Evolutionary conservation across 192 early-diverging fungal species (phyloP), one percentile per base, ranked within the genome.

Genomic region (Chytriomyces sp.): DNA sequence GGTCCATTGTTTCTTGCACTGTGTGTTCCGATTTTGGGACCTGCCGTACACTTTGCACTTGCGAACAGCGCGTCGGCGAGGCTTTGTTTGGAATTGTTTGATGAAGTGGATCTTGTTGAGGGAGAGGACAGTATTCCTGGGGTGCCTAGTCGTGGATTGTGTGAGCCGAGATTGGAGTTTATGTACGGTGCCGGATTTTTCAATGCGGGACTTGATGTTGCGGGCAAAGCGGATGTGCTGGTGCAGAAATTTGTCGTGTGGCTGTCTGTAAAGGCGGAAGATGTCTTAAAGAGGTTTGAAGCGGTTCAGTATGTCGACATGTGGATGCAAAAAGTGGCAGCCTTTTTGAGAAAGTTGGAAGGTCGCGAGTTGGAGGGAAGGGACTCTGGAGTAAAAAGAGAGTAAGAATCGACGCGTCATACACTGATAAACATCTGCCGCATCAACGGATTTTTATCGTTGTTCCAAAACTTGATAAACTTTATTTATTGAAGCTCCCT

Each of bases 21-120:
- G 5, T 74, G 61, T 11, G 59, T 79, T n/a, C 80, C 80, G 10
- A 64, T 79, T 62, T 24, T 84, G n/a, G 80, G 83, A 9, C 83
- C 83, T 13, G 76, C 76, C 11, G 43, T 84, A 6, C 64, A 73
- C 13, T 81, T 84, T 61, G 80, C 80, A 7, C 62, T 84, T 18
- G 78, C 83, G 5, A 81, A 81, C 48, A 71, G 49, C 26, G 64
- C 77, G 0, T 69, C 78, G 4, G 67, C 80, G 13, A 67, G 83
- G 0, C 69, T 84, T 5, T 72, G 77, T 57, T 26, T 84, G 5
- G 83, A 84, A 60, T 23, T 82, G 10, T 79, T 84, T 75, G 75
- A 72, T 74, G 50, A 61, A 9, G 50, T 69, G 1, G 82, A 83
- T 61, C 43, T 83, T 18, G 49, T n/a, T 13, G 53, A 57, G 53